These are phyloP conservation scores for Cercophora sp. DNA, from an alignment of 495 filamentous ascomycete species.

Conservation along the genomic window DNA sequence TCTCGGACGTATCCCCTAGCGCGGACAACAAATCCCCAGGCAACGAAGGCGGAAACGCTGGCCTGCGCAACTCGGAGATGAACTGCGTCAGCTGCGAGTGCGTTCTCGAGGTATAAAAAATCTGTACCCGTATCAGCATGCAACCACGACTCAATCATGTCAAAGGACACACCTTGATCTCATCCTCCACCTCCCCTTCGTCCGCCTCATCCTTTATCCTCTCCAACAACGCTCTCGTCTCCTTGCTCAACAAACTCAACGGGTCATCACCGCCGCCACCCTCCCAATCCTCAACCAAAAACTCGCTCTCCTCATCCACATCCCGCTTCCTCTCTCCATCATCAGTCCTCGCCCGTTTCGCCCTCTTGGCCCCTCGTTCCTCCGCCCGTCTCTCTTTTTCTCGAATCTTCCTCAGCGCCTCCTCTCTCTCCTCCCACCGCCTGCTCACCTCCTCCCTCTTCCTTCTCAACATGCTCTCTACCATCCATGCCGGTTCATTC, in stretches of 20 bases:
- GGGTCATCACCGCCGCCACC: slow-evolving; percentile 37
- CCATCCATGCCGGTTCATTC: slow-evolving; percentile 86
- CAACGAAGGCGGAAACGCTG: slow-evolving; percentile 62
- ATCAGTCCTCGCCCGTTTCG: slow-evolving; percentile 23
- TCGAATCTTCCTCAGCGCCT: slow-evolving; percentile 61
- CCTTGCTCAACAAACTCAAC: slow-evolving; percentile 50
- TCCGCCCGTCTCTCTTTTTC: slow-evolving; percentile 63
- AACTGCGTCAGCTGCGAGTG: slow-evolving; percentile 95
- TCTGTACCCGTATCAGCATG: slow-evolving; percentile 35
- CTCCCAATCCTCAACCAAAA: slow-evolving; percentile 75
- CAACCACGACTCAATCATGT: not conserved
- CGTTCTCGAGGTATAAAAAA: slow-evolving; percentile 92
- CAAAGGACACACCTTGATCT: slow-evolving; percentile 52
- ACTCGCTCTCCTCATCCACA: slow-evolving; percentile 64
- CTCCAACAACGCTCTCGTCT: slow-evolving; percentile 61
- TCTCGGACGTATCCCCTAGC: slow-evolving; percentile 31
- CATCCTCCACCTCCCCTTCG: slow-evolving; percentile 51
- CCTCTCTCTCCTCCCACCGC: slow-evolving; percentile 67
- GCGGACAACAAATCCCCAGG: slow-evolving; percentile 23
- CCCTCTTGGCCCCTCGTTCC: slow-evolving; percentile 32
- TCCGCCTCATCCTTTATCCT: slow-evolving; percentile 34
- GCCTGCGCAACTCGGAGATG: slow-evolving; percentile 81
- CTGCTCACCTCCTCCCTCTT: slow-evolving; percentile 63
- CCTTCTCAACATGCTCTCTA: slow-evolving; percentile 64
- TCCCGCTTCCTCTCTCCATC: slow-evolving; percentile 29